A percentile compares a stretch with the other conserved stretches of the same genome.
These are phyloP conservation scores for Pisolithus marmoratus DNA, from an alignment of 768 basidiomycete species.

Conservation along the genomic window DNA sequence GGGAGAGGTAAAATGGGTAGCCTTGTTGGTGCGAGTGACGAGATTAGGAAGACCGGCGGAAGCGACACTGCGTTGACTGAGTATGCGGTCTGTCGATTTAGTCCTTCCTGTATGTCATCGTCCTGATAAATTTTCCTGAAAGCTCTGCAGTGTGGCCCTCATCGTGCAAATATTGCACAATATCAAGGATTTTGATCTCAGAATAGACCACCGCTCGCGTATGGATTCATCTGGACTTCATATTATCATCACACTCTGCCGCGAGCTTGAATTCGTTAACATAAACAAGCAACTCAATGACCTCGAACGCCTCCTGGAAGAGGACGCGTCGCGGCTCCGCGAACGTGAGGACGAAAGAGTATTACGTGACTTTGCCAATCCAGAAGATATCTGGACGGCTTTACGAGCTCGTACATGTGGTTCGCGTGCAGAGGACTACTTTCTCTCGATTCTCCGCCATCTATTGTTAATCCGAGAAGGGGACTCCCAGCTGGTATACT, in stretches of 20 bases:
- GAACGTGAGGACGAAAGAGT: slow-evolving; percentile 74
- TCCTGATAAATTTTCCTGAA: slow-evolving; percentile 10
- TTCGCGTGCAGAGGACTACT: slow-evolving; percentile 74
- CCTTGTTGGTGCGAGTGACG: slow-evolving; percentile 90
- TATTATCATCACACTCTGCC: slow-evolving; percentile 65
- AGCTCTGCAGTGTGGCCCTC: slow-evolving; percentile 58
- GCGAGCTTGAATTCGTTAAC: slow-evolving; percentile 53
- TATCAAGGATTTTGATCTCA: slow-evolving; percentile 75
- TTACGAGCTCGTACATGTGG: slow-evolving; percentile 73
- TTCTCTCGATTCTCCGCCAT: slow-evolving; percentile 93
- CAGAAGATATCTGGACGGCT: slow-evolving; percentile 83
- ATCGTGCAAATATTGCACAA: slow-evolving; percentile 60
- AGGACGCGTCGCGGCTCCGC: slow-evolving; percentile 68
- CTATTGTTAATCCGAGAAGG: slow-evolving; percentile 87
- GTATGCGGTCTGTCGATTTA: slow-evolving; percentile 60
- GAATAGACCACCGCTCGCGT: slow-evolving; percentile 79
- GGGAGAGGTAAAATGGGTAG: slow-evolving; percentile 95
- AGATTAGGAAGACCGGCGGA: slow-evolving; percentile 65
- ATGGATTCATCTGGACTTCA: slow-evolving; percentile 87
- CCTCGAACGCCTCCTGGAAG: slow-evolving; percentile 57
- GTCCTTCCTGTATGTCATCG: neutral
- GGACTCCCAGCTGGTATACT: slow-evolving; percentile 74
- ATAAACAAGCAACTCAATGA: slow-evolving; percentile 63
- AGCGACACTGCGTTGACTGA: slow-evolving; percentile 70
- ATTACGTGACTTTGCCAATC: slow-evolving; percentile 69